phyloP scores from a whole-genome alignment of 2,329 filamentous ascomycete genomes.

The Botryotinia convoluta region DNA sequence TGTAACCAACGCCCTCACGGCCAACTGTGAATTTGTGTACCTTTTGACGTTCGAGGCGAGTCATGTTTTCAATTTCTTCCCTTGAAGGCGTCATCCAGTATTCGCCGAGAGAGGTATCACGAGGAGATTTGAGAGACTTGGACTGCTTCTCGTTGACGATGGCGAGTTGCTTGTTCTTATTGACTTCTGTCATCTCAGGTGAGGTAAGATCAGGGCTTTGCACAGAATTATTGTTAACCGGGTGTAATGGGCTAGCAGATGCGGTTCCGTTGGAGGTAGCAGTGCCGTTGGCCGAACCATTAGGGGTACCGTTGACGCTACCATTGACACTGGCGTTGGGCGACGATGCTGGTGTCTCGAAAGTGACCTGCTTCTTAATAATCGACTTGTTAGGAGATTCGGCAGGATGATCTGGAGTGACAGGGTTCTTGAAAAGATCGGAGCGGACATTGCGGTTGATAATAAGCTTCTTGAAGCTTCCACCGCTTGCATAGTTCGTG shows the following conservation, averaged over 20 bases:
- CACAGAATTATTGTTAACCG: constrained; percentile 44
- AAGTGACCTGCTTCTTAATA: constrained; percentile 85
- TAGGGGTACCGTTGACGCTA: constrained; percentile 39
- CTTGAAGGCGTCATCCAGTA: constrained; percentile 85
- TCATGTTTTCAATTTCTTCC: constrained; percentile 75
- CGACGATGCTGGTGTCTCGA: constrained; percentile 52
- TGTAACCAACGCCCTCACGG: constrained; percentile 74
- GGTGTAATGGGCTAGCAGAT: constrained; percentile 30
- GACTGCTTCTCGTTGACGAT: constrained; percentile 73
- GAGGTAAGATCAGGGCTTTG: constrained; percentile 54
- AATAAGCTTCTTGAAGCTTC: constrained; percentile 82
- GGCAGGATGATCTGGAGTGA: constrained; percentile 36
- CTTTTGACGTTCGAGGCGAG: constrained; percentile 71
- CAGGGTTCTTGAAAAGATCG: constrained; percentile 63
- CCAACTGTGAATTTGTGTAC: constrained; percentile 78
- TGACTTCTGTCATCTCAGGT: constrained; percentile 65
- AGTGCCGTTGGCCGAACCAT: constrained; percentile 44
- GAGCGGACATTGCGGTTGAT: constrained; percentile 86
- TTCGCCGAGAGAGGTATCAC: constrained; percentile 51
- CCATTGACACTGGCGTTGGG: constrained; percentile 30
- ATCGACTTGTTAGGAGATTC: constrained; percentile 48
- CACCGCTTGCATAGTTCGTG: constrained; percentile 62
- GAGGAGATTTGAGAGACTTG: constrained; percentile 10
- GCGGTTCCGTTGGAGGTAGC: constrained; percentile 43
- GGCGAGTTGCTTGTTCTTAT: constrained; percentile 70